These are phyloP conservation scores for Irpex sp. DNA, from an alignment of 1,284 basidiomycete species.

Conservation along the genomic window DNA sequence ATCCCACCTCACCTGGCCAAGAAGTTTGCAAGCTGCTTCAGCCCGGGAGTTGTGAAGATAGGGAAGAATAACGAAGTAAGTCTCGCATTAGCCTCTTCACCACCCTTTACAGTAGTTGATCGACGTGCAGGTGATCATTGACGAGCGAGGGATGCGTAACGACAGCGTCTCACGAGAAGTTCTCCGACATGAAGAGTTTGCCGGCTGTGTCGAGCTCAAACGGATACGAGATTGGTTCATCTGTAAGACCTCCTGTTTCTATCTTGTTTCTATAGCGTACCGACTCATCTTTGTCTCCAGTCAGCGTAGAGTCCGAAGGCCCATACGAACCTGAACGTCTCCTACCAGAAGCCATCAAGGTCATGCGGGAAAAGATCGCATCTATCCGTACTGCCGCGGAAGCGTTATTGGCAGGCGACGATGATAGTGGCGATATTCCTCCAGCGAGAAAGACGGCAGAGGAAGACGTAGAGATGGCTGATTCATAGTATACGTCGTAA, in stretches of 20 bases:
- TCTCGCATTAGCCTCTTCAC: background rate
- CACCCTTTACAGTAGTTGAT: background rate
- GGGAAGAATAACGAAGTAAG: conserved; percentile 29
- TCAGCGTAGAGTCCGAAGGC: conserved; percentile 88
- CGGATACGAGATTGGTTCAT: conserved; percentile 92
- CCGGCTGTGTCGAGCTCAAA: conserved; percentile 78
- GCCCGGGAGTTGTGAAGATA: conserved; percentile 82
- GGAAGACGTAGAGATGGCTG: conserved; percentile 37
- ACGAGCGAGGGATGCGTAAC: conserved; percentile 64
- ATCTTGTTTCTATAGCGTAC: background rate
- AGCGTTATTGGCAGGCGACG: conserved; percentile 36
- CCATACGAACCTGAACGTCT: conserved; percentile 83
- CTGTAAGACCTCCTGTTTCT: conserved; percentile 45
- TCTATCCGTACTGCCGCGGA: conserved; percentile 54
- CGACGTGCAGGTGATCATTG: conserved; percentile 41
- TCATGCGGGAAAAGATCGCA: conserved; percentile 80
- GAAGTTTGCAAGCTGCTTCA: conserved; percentile 88
- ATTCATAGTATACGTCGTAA: background rate
- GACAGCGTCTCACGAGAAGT: conserved; percentile 95
- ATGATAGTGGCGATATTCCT: conserved; percentile 9
- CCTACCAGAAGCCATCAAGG: conserved; percentile 77
- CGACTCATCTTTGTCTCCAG: conserved; percentile 33
- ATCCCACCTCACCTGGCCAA: conserved; percentile 58
- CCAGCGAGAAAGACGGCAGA: conserved; percentile 15
- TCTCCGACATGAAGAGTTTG: conserved; percentile 87